Evolutionary conservation across 257 asterid species (phyloP), one percentile per base, ranked within the genome.

Genomic region (Solanum virginianum): DNA sequence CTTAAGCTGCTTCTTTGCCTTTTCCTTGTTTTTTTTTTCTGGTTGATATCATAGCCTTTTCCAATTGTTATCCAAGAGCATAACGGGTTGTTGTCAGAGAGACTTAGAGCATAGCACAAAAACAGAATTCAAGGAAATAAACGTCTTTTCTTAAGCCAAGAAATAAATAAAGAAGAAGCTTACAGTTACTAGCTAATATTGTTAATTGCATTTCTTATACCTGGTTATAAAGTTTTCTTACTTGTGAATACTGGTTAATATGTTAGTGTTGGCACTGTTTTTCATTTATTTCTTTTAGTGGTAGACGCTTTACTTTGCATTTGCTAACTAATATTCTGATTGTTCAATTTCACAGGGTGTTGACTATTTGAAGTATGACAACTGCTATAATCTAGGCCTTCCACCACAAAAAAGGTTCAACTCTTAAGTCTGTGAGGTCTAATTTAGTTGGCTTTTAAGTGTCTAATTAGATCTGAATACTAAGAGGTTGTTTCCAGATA

Each of bases 351-450:
- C 81, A 10, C 86, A 93, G 98, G 99, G 92, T 36, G 90, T 96
- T 86, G 99, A 95, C 90, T 96, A 96, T 92, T 91, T 96, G 91
- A 97, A 97, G 90, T 97, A 97, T 54, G 99, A 97, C 93, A 97
- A 97, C 86, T 97, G 99, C 89, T 97, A 91, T 92, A 97, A 97
- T 94, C 93, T 93, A 80, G 98, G 98, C 66, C 91, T 97, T 70
- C 90, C 88, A 29, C 97, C 98, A 69, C 86, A 95, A 88, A 84
- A 93, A 87, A 97, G 99, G 99, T 93, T 60, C 85, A 85, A 60
- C 54, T 72, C 86, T 55, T 56, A 51, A 51, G 47, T 57, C 66
- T 8, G 47, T 53, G 57, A 18, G 81, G 32, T 83, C 36, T 68
- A 66, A 51, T 16, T 68, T 32, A 51, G 18, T 83, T 83, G 29